Base-by-base conservation (phyloP, 176 grass and related monocot genomes). In the maize (Zea mays) region DNA sequence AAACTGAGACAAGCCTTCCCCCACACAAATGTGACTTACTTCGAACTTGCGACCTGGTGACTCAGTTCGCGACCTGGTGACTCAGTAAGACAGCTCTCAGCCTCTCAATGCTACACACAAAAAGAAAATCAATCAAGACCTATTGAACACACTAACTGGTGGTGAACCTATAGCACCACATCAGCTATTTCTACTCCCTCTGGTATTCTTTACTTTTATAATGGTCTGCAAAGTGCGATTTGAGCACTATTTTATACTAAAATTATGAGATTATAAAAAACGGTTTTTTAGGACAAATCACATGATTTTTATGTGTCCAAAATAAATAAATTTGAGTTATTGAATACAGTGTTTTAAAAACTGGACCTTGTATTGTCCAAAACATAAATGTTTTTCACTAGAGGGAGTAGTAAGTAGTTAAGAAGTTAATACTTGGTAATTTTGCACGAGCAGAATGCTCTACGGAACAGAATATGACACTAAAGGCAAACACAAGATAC, bases 371-470 rank as follows among this genome's bases (percentile, higher is more conserved):
- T 34, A 1, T 33, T 34, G 41, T 69, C 20, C 11, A 70, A 49
- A 34, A 39, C 19, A 19, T 27, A 5, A 45, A 68, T 11, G 4
- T 47, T 33, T 69, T 45, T 7, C 4, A 14, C 19, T 27, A 47
- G 2, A 69, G 42, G 66, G 42, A 5, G 8, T 46, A 13, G 33
- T 77, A 3, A 39, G 27, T 27, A 27, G 27, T 27, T 50, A 50
- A 36, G 6, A n/a, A 72, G 48, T 51, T 51, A 51, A 65, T 14
- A 55, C 9, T 33, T 11, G 2, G n/a, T 82, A 70, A 35, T 60
- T 62, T 50, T 52, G 16, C 37, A 77, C 8, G 1, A 35, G 55
- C 16, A 73, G 38, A 71, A 78, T 67, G 42, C 10, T 68, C 61
- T 68, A 19, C 21, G 13, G 5, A 74, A 66, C 42, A 49, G 10